Base-by-base conservation (phyloP, 2,329 filamentous ascomycete species). In the Trichoderma sp. region DNA sequence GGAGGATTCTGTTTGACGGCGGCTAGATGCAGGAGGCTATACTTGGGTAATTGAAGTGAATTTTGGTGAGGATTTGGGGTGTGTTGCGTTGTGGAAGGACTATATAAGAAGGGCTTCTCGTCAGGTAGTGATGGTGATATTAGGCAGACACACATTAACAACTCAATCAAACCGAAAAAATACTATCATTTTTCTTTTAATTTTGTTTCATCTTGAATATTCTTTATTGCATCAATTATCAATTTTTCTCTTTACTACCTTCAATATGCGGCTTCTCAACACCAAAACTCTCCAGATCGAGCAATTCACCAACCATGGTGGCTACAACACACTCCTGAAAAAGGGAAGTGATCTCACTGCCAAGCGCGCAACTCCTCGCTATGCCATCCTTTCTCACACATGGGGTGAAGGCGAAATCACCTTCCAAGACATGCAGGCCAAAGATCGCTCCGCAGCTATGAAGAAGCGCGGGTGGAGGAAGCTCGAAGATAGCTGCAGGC, bases 361-460 rank as follows among this genome's bases (percentile, higher is more conserved):
- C 58, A 62, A 26, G 13, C 58, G 32, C 6, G 13, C 61, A n/a
- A 47, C 36, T 17, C 59, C 61, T 11, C 61, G 61, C 0, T 80
- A 79, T 30, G 78, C 76, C 32, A 80, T 80, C 43, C 75, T 80
- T 6, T 80, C 78, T 0, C 78, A 80, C 55, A 79, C 77, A 4
- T 80, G 79, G 79, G 75, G 74, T 11, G 39, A 65, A 8, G 75
- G 74, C 28, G 79, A 80, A 70, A 73, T 79, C 9, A 70, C 71
- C 1, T 76, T 79, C 34, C 72, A 78, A 36, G 77, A 80, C 30
- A 70, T 79, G 20, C 32, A 61, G 4, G 30, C 47, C 6, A 63
- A 58, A 4, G 68, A 57, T 8, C 61, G 61, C n/a, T 2, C 34
- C 1, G 58, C 66, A 13, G 58, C 71, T 9, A 76, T 75, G 15